Percentiles rank a stretch among this genome's conserved stretches.
phyloP scores from a whole-genome alignment of 208 protist species.

The Crithidia brevicula region DNA sequence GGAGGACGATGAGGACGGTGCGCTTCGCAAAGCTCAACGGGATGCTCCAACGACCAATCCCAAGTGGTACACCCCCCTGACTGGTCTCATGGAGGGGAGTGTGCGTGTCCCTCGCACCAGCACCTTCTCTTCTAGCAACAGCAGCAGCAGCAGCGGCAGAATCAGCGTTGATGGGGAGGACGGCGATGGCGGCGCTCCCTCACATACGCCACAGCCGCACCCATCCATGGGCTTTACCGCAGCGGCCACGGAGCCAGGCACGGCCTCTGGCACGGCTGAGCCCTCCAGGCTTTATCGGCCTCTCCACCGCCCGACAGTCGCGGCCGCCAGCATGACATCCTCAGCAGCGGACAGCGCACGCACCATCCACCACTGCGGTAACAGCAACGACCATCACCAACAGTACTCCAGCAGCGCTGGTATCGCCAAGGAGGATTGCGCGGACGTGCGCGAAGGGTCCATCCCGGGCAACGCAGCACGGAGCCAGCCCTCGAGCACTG shows the following conservation, averaged over 20 bases:
- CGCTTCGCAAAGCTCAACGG: too few species aligned
- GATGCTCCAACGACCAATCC: too few species aligned
- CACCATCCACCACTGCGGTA: too few species aligned
- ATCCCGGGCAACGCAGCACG: not conserved
- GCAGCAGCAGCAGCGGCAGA: not conserved
- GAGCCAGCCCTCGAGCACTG: not conserved
- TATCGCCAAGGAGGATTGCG: not conserved
- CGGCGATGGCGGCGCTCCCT: not conserved
- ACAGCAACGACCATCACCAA: not conserved
- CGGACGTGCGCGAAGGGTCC: not conserved
- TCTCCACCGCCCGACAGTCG: not conserved
- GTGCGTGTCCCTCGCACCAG: constrained; percentile 1
- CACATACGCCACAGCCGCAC: not conserved
- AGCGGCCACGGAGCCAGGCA: not conserved
- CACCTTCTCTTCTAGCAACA: not conserved
- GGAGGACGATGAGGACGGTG: not conserved
- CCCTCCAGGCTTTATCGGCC: not conserved
- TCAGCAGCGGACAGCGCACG: not conserved
- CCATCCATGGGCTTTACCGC: constrained; percentile 8
- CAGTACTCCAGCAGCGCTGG: not conserved
- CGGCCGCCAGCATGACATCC: not conserved
- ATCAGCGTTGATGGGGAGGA: not conserved
- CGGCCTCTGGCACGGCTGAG: not conserved
- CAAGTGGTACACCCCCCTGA: constrained; percentile 12
- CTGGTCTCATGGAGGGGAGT: not conserved